Percentiles rank a stretch among this genome's conserved stretches.
Conservation (phyloP, 768 basidiomycete species). For the Cyathus striatus region DNA sequence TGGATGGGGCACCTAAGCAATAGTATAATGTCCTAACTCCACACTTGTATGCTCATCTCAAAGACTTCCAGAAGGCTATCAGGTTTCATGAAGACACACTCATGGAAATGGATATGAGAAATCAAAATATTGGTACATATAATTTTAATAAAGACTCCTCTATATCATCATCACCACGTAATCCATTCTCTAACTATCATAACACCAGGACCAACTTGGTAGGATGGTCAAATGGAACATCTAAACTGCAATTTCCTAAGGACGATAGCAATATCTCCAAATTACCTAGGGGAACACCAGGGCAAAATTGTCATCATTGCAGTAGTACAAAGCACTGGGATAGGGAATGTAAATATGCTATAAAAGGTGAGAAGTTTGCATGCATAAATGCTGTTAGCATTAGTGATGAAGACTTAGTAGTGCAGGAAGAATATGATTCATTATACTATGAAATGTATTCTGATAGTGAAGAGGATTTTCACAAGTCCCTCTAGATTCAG, state of each 20-base stretch:
- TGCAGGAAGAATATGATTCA: slow-evolving; percentile 22
- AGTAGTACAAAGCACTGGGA: slow-evolving; percentile 29
- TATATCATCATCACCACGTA: neutral
- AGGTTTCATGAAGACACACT: slow-evolving; percentile 16
- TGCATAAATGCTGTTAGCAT: slow-evolving; percentile 11
- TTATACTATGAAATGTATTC: slow-evolving; percentile 10
- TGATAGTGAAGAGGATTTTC: slow-evolving; percentile 7
- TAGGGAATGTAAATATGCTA: slow-evolving; percentile 21
- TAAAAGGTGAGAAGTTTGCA: slow-evolving; percentile 7
- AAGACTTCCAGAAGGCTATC: slow-evolving; percentile 17
- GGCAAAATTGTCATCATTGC: slow-evolving; percentile 22
- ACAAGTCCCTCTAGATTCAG: slow-evolving; percentile 1
- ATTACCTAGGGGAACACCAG: slow-evolving; percentile 10
- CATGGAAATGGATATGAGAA: slow-evolving; percentile 6
- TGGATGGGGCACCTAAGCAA: no score
- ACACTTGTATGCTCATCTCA: slow-evolving; percentile 10
- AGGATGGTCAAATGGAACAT: slow-evolving; percentile 3
- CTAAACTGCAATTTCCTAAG: slow-evolving; percentile 13
- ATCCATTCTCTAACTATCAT: neutral
- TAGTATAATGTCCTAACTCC: slow-evolving; percentile 12
- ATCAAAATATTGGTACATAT: neutral
- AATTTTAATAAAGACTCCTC: neutral
- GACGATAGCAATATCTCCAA: slow-evolving; percentile 14
- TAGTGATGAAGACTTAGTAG: slow-evolving; percentile 7
- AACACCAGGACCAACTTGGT: neutral